Base-by-base conservation (phyloP, 371 early-diverging fungal species). In the Cokeromyces recurvatus region DNA sequence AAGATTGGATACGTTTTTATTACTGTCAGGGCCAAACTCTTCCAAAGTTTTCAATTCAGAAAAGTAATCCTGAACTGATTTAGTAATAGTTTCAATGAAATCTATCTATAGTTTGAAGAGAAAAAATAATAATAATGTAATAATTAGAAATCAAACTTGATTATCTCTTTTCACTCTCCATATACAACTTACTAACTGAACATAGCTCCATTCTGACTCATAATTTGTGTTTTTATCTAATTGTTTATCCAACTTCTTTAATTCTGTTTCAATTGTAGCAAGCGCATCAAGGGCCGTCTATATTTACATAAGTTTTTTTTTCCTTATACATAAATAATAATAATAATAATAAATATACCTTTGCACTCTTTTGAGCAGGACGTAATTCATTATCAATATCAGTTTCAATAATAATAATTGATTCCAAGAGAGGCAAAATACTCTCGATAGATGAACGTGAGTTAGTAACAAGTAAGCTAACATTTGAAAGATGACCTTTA, bases 341-440 rank as follows among this genome's bases (percentile, higher is more conserved):
- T n/a, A n/a, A n/a, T n/a, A n/a, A 22, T 8, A 25, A 3, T 9
- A 38, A 5, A 17, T 29, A 23, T 32, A 70, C 66, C 58, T 74
- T 70, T 14, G 71, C 71, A 48, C 58, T 68, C 8, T 64, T 59
- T 43, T 74, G 74, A 15, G 67, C 71, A 20, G 66, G 62, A 6
- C 61, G 63, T 14, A 74, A 22, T 38, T 74, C 74, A 43, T 68
- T 68, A 29, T 74, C 64, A 10, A 52, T 59, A 22, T 74, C 71
- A 2, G 62, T 58, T 37, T 74, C 71, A 9, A 64, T 59, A 12
- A 74, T 59, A 16, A 47, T 50, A 32, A 74, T 66, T 2, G 68
- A 68, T 27, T 70, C 71, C 15, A 74, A 29, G 12, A 74, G 43
- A 2, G 71, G 57, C 5, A 57, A 50, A 17, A 70, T 44, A 0